Base-by-base conservation (phyloP, 1,284 basidiomycete genomes). In the Cutaneotrichosporon sp. region DNA sequence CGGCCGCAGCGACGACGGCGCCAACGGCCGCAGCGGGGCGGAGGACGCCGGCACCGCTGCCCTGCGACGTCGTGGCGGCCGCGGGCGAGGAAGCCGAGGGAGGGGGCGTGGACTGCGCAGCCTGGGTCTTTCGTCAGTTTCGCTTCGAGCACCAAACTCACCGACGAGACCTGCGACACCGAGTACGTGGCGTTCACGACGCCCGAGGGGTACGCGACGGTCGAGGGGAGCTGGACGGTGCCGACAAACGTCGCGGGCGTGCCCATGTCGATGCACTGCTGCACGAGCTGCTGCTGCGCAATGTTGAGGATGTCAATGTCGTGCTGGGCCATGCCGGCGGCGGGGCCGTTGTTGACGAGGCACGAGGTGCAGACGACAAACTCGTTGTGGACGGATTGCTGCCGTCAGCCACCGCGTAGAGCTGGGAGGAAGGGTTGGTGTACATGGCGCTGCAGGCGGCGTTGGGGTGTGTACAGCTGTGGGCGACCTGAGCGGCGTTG, bases 231-330 rank as follows among this genome's bases (percentile, higher is more conserved):
- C 24, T 43, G 31, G 49, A 59, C 46, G 22, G 43, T 42, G 54
- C 61, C 61, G 20, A 47, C 34, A 49, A 46, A 63, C n/a, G 11
- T 16, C 33, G 42, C 20, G 16, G 61, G 61, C 53, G 20, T 45
- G n/a, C 29, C 31, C 5, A 13, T 31, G 13, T 59, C 54, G 42
- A 63, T 34, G 38, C 61, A 63, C 54, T 45, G 22, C 57, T 58
- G 56, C 3, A 57, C 61, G 43, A 63, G 61, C 47, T 59, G 31
- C 61, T 63, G 61, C 53, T 63, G 61, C 10, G 61, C 61, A 29
- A 18, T 24, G 57, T 63, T 63, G 57, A 63, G 61, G 20, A 63
- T 46, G 61, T 63, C 61, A 20, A 63, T 47, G 20, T 58, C 31
- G 52, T 56, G 51, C 27, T 46, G 49, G 24, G 54, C 46, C 13